phyloP scores from a whole-genome alignment of 1,284 basidiomycete genomes.

The Cryptococcus deneoformans region DNA sequence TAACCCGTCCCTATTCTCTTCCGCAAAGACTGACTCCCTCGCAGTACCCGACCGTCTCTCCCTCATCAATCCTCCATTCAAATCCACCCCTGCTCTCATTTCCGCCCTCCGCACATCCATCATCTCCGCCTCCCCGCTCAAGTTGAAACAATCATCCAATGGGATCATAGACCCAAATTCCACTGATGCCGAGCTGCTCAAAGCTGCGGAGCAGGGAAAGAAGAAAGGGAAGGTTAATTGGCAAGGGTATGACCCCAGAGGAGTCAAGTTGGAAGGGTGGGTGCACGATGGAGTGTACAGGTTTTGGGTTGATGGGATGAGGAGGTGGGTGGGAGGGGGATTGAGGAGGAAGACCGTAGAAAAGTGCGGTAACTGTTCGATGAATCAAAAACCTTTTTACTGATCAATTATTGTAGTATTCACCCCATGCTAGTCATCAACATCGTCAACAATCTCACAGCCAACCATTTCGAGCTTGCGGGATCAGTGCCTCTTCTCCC shows the following conservation, averaged over 20 bases:
- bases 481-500: conserved; percentile 37
- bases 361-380: conserved; percentile 20
- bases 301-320: conserved; percentile 42
- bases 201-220: background rate
- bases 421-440: conserved; percentile 33
- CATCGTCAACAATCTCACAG: conserved; percentile 31
- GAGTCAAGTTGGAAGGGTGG: conserved; percentile 45
- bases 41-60: conserved; percentile 44
- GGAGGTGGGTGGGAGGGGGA: conserved; percentile 30
- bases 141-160: conserved; percentile 1
- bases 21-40: background rate
- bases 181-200: background rate
- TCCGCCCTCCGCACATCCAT: conserved; percentile 36
- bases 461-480: conserved; percentile 28
- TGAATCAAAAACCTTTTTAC: background rate
- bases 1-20: no score
- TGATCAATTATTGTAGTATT: conserved; percentile 16
- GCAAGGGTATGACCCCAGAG: conserved; percentile 13
- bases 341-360: conserved; percentile 28
- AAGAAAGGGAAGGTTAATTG: background rate
- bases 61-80: conserved; percentile 36
- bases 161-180: background rate
- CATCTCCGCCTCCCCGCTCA: conserved; percentile 11
- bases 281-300: conserved; percentile 42
- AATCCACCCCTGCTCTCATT: conserved; percentile 29